Evolutionary conservation across 2,329 filamentous ascomycete species (phyloP).

Genomic region (Graphilbum sp.): DNA sequence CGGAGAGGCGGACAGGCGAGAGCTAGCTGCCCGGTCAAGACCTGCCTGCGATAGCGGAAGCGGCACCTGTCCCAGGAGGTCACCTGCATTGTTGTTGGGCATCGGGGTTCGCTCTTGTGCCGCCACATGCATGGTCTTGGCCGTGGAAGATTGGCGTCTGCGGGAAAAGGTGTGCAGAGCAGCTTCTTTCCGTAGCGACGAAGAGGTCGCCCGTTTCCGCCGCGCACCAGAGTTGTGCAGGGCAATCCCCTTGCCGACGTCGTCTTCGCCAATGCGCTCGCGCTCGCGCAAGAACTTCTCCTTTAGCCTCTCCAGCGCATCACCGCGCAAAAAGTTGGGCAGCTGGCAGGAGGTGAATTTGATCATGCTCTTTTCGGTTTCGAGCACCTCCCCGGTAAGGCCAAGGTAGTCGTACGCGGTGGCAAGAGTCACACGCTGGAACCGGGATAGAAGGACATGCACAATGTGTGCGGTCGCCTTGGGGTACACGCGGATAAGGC

Average conservation of each 20-base stretch:
- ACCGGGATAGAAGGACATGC: constrained; percentile 85
- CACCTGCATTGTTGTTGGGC: constrained; percentile 50
- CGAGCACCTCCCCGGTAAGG: constrained; percentile 75
- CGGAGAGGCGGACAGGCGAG: too few relatives aligned
- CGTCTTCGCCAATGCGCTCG: constrained; percentile 65
- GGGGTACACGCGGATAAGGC: constrained; percentile 84
- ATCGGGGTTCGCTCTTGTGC: constrained; percentile 24
- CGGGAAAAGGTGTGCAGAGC: constrained; percentile 47
- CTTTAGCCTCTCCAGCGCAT: constrained; percentile 69
- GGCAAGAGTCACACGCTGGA: constrained; percentile 85
- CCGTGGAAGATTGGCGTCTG: constrained; percentile 26
- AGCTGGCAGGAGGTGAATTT: constrained; percentile 83
- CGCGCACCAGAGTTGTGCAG: constrained; percentile 65
- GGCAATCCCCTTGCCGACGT: constrained; percentile 83
- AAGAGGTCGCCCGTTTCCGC: constrained; percentile 50
- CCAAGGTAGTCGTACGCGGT: constrained; percentile 93
- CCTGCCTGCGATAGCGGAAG: constrained; percentile 37
- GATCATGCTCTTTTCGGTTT: constrained; percentile 87
- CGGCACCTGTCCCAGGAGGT: constrained; percentile 59
- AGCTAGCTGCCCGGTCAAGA: constrained; percentile 25
- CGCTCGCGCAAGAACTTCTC: constrained; percentile 81
- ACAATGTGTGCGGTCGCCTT: constrained; percentile 96
- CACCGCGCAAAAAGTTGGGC: constrained; percentile 75
- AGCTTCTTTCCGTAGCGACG: constrained; percentile 63
- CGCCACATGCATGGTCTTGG: constrained; percentile 22